These are phyloP conservation scores for Rhynchospora tenuis DNA, from an alignment of 176 grass and related monocot species.

Conservation along the genomic window DNA sequence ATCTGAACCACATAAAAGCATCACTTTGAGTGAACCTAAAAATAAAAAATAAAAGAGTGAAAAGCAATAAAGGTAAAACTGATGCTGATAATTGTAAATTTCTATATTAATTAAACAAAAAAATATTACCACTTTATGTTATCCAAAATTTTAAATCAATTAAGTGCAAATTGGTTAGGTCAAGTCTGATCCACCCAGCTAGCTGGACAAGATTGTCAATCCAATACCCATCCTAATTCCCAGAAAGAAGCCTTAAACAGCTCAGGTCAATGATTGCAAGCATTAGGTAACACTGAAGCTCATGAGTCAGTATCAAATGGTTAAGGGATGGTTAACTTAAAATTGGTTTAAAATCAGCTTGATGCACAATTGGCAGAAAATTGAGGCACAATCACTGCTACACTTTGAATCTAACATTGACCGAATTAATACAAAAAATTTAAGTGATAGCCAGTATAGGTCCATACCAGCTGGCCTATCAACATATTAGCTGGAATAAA, in stretches of 20 bases:
- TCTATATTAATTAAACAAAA: not conserved
- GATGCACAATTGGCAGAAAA: not conserved
- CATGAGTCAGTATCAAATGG: not conserved
- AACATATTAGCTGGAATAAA: not conserved
- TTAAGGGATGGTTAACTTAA: not conserved
- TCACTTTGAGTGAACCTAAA: constrained; percentile 50
- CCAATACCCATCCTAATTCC: not conserved
- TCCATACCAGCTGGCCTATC: not conserved
- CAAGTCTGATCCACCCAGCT: not conserved
- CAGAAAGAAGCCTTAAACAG: not conserved
- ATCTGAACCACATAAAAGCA: constrained; percentile 94
- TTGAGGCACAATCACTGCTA: not conserved
- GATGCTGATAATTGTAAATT: not conserved
- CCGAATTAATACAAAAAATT: not conserved
- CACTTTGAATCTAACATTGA: not conserved
- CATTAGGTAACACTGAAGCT: not conserved
- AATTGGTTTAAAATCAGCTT: not conserved
- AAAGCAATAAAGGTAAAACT: not conserved
- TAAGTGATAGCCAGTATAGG: not conserved
- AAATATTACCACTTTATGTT: not conserved
- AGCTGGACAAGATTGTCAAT: not conserved
- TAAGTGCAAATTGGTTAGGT: not conserved
- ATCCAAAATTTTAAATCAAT: not conserved
- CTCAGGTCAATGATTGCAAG: not conserved
- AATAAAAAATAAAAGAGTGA: constrained; percentile 8